Percentiles rank a stretch among this genome's conserved stretches.
Evolutionary conservation across 1,139 yeast genomes (phyloP).

Genomic region (Pichia sp.): DNA sequence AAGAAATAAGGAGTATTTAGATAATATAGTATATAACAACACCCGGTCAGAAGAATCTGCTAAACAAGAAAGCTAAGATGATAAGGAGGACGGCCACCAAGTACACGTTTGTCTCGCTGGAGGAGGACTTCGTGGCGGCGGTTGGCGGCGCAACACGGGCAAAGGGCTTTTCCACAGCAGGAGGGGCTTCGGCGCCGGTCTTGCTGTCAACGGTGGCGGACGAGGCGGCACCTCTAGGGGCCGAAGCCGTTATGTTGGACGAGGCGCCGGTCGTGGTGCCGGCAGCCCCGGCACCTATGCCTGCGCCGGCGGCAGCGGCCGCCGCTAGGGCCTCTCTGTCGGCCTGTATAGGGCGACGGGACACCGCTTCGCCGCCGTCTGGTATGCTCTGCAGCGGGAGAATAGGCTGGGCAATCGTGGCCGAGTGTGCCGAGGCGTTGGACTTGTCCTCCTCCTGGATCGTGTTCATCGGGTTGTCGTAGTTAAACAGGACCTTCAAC

Average conservation of each 20-base stretch:
- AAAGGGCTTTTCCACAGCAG: neutral
- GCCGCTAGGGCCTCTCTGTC: neutral
- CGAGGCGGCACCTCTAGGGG: neutral
- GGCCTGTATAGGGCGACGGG: neutral
- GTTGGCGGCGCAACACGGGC: constrained; percentile 15
- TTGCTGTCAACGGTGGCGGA: too few relatives aligned
- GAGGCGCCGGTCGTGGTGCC: neutral
- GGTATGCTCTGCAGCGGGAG: neutral
- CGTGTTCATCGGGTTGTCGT: constrained; percentile 27
- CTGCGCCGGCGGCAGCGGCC: neutral
- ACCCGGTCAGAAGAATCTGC: constrained; percentile 19
- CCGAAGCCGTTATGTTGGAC: constrained; percentile 8
- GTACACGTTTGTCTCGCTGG: constrained; percentile 20
- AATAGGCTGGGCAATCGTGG: neutral
- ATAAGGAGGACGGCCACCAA: constrained; percentile 23
- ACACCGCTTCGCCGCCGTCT: neutral
- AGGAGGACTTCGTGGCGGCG: constrained; percentile 9
- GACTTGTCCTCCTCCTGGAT: constrained; percentile 26
- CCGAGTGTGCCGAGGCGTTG: neutral
- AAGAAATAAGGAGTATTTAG: neutral
- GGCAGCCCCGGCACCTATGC: neutral
- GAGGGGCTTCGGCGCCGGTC: neutral
- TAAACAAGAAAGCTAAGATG: constrained; percentile 24
- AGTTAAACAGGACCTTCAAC: constrained; percentile 67
- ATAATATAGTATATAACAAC: neutral